phyloP scores from a whole-genome alignment of 345 rosid species.

The Sisymbrium altissimum region DNA sequence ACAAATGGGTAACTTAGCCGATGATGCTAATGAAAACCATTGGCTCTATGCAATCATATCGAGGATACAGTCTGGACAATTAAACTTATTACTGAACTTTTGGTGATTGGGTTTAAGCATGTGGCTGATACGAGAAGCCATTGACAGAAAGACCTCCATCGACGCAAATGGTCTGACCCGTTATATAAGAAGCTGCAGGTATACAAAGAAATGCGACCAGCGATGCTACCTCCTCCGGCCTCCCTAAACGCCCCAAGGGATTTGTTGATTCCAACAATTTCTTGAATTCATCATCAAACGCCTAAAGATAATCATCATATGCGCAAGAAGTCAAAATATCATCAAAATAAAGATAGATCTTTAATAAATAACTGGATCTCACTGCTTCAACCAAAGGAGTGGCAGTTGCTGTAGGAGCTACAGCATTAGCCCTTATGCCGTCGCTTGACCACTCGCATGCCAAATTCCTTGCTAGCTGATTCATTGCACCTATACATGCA shows the following conservation, averaged over 20 bases:
- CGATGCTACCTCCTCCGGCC: slow-evolving; percentile 44
- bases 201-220: slow-evolving; percentile 49
- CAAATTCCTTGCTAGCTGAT: slow-evolving; percentile 17
- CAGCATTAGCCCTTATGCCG: slow-evolving; percentile 16
- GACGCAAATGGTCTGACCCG: slow-evolving; percentile 46
- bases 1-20: background rate
- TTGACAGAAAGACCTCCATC: slow-evolving; percentile 44
- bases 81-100: background rate
- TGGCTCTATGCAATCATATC: background rate
- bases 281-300: background rate
- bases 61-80: background rate
- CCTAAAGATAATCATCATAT: background rate
- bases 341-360: background rate
- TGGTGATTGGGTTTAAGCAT: background rate
- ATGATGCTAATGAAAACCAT: background rate
- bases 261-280: slow-evolving; percentile 5
- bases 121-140: slow-evolving; percentile 27
- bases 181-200: slow-evolving; percentile 49
- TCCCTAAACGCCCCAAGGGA: slow-evolving; percentile 39
- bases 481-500: slow-evolving; percentile 2
- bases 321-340: background rate
- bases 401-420: background rate
- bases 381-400: background rate
- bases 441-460: slow-evolving; percentile 22
- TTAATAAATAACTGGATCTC: background rate